A percentile compares a stretch with the other conserved stretches of the same genome.
Conservation (phyloP, 345 rosid species). For the Murraya koenigii region DNA sequence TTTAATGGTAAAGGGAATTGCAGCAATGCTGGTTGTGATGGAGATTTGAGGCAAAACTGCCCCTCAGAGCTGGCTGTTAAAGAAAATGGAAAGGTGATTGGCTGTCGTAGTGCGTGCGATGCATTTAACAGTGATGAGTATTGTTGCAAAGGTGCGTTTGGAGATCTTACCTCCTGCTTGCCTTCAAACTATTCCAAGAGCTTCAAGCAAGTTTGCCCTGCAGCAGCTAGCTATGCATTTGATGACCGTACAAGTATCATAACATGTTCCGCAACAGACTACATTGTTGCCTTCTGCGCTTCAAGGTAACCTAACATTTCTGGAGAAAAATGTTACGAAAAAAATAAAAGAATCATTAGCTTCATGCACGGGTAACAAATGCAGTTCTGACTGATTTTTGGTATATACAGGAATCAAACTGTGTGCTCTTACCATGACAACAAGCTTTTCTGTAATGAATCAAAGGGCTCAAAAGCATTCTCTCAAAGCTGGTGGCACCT, state of each 20-base stretch:
- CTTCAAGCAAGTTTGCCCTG: slow-evolving; percentile 61
- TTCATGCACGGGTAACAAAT: neutral
- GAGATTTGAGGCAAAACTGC: slow-evolving; percentile 46
- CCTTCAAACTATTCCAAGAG: slow-evolving; percentile 53
- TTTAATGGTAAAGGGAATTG: slow-evolving; percentile 46
- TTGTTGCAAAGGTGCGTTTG: slow-evolving; percentile 54
- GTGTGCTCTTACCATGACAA: slow-evolving; percentile 36
- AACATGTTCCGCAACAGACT: slow-evolving; percentile 50
- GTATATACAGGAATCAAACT: slow-evolving; percentile 31
- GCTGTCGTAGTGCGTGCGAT: slow-evolving; percentile 60
- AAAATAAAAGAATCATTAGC: neutral
- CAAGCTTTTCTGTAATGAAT: slow-evolving; percentile 28
- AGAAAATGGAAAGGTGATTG: slow-evolving; percentile 40
- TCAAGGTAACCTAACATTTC: slow-evolving; percentile 33
- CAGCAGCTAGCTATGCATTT: slow-evolving; percentile 57
- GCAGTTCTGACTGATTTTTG: neutral
- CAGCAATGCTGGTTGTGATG: slow-evolving; percentile 53
- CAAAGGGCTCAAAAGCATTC: slow-evolving; percentile 20
- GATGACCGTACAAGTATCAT: slow-evolving; percentile 47
- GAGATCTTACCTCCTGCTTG: slow-evolving; percentile 32
- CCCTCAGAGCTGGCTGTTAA: slow-evolving; percentile 38
- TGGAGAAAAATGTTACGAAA: neutral
- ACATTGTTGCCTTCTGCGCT: slow-evolving; percentile 51
- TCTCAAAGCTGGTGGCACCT: slow-evolving; percentile 29
- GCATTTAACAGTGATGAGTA: slow-evolving; percentile 48